Conservation (phyloP, 2,329 filamentous ascomycete genomes). For the Periconia sp. region DNA sequence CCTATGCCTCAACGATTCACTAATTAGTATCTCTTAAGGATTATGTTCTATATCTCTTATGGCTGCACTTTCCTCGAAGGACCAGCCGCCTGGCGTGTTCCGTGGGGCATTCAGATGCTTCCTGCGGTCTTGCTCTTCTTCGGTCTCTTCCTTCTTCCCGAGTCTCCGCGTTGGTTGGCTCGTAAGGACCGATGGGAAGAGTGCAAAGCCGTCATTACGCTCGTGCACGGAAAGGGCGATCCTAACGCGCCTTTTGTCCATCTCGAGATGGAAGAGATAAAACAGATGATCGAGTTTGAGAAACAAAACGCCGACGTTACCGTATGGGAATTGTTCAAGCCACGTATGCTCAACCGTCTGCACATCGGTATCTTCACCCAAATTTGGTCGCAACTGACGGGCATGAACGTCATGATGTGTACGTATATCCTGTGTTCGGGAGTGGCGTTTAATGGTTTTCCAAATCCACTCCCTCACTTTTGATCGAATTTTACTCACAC, state of each 20-base stretch:
- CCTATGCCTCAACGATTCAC: too few species aligned
- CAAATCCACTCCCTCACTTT: not conserved
- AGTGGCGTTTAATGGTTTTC: too few species aligned
- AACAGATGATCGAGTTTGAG: slow-evolving; percentile 73
- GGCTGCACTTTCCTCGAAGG: slow-evolving; percentile 39
- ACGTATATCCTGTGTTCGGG: slow-evolving; percentile 5
- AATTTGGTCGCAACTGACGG: slow-evolving; percentile 75
- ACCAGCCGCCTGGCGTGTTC: slow-evolving; percentile 37
- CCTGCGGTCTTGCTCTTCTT: slow-evolving; percentile 45
- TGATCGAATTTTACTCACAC: not conserved
- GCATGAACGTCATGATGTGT: slow-evolving; percentile 73
- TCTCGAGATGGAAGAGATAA: slow-evolving; percentile 71
- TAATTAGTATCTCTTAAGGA: slow-evolving; percentile 7
- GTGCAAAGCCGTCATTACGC: slow-evolving; percentile 42
- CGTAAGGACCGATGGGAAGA: slow-evolving; percentile 51
- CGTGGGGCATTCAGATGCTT: slow-evolving; percentile 43
- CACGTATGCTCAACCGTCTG: slow-evolving; percentile 73
- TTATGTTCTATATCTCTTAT: slow-evolving; percentile 42
- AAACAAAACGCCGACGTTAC: slow-evolving; percentile 67
- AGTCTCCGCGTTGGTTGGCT: slow-evolving; percentile 51
- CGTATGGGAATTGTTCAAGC: slow-evolving; percentile 71
- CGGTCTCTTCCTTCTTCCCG: slow-evolving; percentile 53
- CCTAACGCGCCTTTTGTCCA: slow-evolving; percentile 65
- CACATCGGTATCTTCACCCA: slow-evolving; percentile 72
- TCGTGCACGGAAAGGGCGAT: slow-evolving; percentile 60